A percentile compares a stretch with the other conserved stretches of the same genome.
Conservation (phyloP, 306 rosid genomes). For the Dicorynia guianensis region DNA sequence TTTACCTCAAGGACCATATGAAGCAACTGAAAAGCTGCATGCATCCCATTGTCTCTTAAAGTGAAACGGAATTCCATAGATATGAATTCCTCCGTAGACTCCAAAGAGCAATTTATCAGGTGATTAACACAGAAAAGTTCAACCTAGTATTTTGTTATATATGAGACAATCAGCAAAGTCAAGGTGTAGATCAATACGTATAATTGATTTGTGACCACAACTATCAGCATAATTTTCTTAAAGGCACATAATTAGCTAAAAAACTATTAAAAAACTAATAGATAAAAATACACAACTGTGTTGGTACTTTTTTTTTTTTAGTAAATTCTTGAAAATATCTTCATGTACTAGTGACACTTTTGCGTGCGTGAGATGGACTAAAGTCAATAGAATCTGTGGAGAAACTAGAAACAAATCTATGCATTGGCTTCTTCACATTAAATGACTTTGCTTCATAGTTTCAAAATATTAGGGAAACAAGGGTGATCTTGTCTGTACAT, state of each 20-base stretch:
- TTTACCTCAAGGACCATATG: slow-evolving; percentile 99
- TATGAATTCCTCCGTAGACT: slow-evolving; percentile 97
- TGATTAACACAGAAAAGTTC: slow-evolving; percentile 98
- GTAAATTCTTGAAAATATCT: slow-evolving; percentile 13
- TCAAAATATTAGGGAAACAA: background rate
- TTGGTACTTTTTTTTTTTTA: background rate
- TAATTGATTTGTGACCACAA: background rate
- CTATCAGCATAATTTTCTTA: background rate
- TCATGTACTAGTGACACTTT: slow-evolving; percentile 10
- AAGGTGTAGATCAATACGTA: slow-evolving; percentile 31
- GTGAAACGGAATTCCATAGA: slow-evolving; percentile 99
- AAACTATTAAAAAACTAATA: background rate
- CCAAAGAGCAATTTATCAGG: slow-evolving; percentile 95
- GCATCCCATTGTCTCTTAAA: slow-evolving; percentile 94
- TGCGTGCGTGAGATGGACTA: slow-evolving; percentile 18
- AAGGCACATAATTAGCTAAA: background rate
- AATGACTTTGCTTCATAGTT: background rate
- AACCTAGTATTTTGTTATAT: slow-evolving; percentile 61
- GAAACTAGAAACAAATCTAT: background rate
- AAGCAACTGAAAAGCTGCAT: slow-evolving; percentile 97
- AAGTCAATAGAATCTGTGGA: slow-evolving; percentile 14
- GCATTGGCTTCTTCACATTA: background rate
- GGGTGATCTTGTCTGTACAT: background rate
- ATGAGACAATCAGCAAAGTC: slow-evolving; percentile 35
- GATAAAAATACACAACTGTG: background rate